phyloP scores from a whole-genome alignment of 2,329 filamentous ascomycete genomes.

The Seiridium cupressi region DNA sequence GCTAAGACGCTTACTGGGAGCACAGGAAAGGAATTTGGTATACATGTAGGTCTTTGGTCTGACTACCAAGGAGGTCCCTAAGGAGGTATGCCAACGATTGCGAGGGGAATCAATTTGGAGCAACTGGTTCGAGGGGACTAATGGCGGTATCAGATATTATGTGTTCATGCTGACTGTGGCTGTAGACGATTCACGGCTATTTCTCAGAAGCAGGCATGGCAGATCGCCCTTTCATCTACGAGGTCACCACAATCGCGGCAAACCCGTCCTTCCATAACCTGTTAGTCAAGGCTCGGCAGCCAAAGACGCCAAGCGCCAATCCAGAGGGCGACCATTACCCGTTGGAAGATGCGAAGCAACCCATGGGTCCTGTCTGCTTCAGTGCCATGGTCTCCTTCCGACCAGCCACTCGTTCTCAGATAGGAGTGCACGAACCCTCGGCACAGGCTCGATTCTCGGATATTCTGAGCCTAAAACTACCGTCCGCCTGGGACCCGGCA shows the following conservation, averaged over 20 bases:
- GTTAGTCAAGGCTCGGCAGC: slow-evolving; percentile 48
- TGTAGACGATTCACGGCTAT: slow-evolving; percentile 53
- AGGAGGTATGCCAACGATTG: too few relatives aligned
- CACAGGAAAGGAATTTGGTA: slow-evolving; percentile 24
- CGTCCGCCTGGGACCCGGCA: slow-evolving; percentile 41
- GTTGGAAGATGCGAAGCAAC: slow-evolving; percentile 33
- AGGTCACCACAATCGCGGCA: slow-evolving; percentile 41
- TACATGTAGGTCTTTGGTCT: slow-evolving; percentile 35
- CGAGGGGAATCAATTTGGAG: too few relatives aligned
- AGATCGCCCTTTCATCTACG: slow-evolving; percentile 54
- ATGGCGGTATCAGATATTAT: not conserved
- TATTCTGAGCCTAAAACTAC: slow-evolving; percentile 34
- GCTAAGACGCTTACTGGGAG: slow-evolving; percentile 7
- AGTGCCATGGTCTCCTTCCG: slow-evolving; percentile 54
- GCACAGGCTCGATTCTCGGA: slow-evolving; percentile 40
- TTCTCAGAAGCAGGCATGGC: slow-evolving; percentile 46
- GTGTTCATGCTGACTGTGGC: not conserved
- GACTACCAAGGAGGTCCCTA: too few relatives aligned
- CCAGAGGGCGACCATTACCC: slow-evolving; percentile 34
- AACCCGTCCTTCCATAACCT: slow-evolving; percentile 49
- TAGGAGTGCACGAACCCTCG: slow-evolving; percentile 37
- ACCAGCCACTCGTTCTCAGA: slow-evolving; percentile 31
- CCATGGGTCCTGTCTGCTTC: slow-evolving; percentile 44
- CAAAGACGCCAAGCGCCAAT: slow-evolving; percentile 35
- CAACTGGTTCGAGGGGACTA: too few relatives aligned